Conservation (phyloP, 2,329 filamentous ascomycete species). For the Alternaria postmessia region DNA sequence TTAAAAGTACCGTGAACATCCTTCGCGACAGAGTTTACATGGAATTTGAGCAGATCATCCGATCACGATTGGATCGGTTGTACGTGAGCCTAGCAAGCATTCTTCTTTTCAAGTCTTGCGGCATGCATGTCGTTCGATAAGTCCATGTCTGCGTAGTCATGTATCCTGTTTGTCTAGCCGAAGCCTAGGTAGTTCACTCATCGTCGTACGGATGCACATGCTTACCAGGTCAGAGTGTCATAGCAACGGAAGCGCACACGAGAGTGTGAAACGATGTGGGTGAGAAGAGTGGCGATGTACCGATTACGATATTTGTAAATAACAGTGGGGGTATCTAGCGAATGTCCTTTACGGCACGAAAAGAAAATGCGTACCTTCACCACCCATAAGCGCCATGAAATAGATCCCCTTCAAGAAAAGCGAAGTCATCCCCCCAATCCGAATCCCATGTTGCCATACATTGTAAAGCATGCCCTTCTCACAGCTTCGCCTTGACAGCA, state of each 20-base stretch:
- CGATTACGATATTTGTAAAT: neutral
- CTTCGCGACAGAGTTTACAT: neutral
- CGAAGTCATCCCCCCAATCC: neutral
- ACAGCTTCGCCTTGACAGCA: neutral
- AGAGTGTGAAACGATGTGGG: neutral
- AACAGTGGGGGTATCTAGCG: constrained; percentile 1
- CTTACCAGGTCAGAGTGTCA: neutral
- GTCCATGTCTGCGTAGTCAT: neutral
- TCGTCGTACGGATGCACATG: neutral
- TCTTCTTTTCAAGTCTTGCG: neutral
- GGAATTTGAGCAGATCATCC: neutral
- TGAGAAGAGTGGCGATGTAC: neutral
- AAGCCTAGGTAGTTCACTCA: neutral
- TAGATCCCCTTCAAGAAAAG: neutral
- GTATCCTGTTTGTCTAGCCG: neutral
- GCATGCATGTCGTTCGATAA: neutral
- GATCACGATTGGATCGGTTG: neutral
- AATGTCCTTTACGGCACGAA: neutral
- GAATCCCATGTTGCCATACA: too few species aligned
- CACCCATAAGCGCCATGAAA: neutral
- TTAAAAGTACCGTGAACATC: neutral
- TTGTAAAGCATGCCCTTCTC: neutral
- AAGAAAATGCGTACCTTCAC: neutral
- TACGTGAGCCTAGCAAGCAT: neutral
- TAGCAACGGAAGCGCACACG: neutral